Evolutionary conservation across 202 grass and related monocot genomes (phyloP).

Genomic region (Carex arenaria): DNA sequence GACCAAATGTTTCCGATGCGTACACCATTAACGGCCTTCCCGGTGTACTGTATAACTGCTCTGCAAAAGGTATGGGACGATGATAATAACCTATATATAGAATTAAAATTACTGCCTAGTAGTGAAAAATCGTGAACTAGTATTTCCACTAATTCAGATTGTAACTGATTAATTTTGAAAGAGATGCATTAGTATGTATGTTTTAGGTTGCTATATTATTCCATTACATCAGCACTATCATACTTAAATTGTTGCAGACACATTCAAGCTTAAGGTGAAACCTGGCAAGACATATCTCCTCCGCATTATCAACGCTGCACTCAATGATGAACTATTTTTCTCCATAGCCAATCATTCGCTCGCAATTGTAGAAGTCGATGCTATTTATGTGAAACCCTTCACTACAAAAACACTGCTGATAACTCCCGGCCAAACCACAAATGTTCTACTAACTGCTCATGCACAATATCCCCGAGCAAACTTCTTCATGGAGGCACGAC

Average conservation of each 20-base stretch:
- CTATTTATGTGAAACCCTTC: constrained; percentile 78
- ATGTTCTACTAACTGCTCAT: constrained; percentile 53
- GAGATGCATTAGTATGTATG: not conserved
- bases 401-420: constrained; percentile 47
- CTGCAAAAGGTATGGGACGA: constrained; percentile 28
- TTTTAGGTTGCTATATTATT: not conserved
- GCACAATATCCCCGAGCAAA: constrained; percentile 18
- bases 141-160: not conserved
- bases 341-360: constrained; percentile 67
- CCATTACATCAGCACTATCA: not conserved
- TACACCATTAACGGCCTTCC: constrained; percentile 57
- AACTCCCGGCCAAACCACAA: constrained; percentile 64
- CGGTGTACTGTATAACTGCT: constrained; percentile 52
- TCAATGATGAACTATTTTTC: constrained; percentile 94
- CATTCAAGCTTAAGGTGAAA: constrained; percentile 63
- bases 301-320: constrained; percentile 75
- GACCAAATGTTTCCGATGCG: constrained; percentile 55
- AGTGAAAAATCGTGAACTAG: not conserved
- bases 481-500: constrained; percentile 56
- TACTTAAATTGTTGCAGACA: constrained; percentile 28
- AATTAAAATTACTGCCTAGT: not conserved
- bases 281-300: constrained; percentile 71
- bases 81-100: not conserved
- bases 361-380: constrained; percentile 75
- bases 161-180: not conserved